Base-by-base conservation (phyloP, 2,329 filamentous ascomycete genomes). In the Mycogone perniciosa region DNA sequence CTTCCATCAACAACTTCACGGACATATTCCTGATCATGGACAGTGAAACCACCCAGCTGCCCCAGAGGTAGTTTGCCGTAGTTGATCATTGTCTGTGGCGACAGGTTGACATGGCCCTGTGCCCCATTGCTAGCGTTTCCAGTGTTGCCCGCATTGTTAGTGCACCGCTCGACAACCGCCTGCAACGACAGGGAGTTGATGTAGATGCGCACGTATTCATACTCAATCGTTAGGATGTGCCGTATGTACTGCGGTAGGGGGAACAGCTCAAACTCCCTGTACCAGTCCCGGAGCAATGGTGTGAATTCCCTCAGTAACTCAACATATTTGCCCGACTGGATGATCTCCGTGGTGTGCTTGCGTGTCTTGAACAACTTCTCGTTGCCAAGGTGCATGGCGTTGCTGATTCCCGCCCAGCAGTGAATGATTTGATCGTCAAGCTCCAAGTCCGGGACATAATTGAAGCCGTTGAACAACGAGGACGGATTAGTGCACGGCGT, bases 151-250 rank as follows among this genome's bases (percentile, higher is more conserved):
- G 84, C 83, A 56, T 91, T 86, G 54, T 80, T 90, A 6, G 89
- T 92, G 69, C 89, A 96, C 54, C 91, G 82, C 68, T 96, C 92
- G 5, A 97, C 89, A 4, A 97, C 90, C 26, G 93, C 93, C 70
- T 99, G 93, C 2, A 99, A 74, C 2, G 91, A 91, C 2, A 99
- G 76, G 1, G 91, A 96, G 67, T 97, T 96, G 71, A 96, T 81
- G 64, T 97, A 97, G 46, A 96, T 87, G 61, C 92, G 82, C 29
- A 92, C 89, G 64, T 96, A 96, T 63, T 97, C 89, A 63, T 93
- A 96, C 71, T 99, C 93, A 57, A 97, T 96, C 6, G 83, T 86
- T 31, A 99, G 75, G 52, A 97, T 91, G 64, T 90, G 83, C 31
- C 79, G 73, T 57, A 83, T 84, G 56, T 79, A 85, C 26, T 73